Percentiles rank a stretch among this genome's conserved stretches.
phyloP scores from a whole-genome alignment of 179 eudicot species.

The Nepenthes alata region DNA sequence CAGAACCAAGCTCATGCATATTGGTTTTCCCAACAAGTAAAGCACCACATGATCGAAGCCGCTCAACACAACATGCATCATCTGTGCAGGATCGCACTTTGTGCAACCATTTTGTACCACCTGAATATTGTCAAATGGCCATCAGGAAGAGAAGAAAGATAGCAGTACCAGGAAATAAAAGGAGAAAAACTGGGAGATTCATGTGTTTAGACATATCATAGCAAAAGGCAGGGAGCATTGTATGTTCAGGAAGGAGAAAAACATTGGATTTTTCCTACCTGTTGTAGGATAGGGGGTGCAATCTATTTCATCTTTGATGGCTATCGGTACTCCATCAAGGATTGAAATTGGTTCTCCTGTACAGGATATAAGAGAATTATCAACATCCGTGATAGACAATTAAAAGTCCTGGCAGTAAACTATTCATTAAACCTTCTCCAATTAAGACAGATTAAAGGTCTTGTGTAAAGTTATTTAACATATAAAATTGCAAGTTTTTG shows the following conservation, averaged over 20 bases:
- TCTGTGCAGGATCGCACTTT: conserved; percentile 51
- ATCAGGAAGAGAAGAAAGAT: neutral
- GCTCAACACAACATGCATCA: conserved; percentile 72
- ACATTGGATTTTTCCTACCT: conserved; percentile 23
- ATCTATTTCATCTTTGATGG: conserved; percentile 90
- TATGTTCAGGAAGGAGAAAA: neutral
- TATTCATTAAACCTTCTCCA: neutral
- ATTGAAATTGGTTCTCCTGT: conserved; percentile 75
- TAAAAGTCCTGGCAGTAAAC: neutral
- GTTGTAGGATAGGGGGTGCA: conserved; percentile 95
- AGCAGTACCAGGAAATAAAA: too few species aligned
- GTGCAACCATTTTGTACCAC: conserved; percentile 96
- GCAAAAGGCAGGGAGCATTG: too few species aligned
- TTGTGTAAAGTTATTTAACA: too few species aligned
- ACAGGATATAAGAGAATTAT: neutral
- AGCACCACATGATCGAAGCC: conserved; percentile 79
- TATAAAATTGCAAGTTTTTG: too few species aligned
- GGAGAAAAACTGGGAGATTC: neutral
- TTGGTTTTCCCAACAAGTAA: conserved; percentile 89
- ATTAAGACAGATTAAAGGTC: too few species aligned
- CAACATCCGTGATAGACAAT: neutral
- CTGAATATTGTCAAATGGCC: conserved; percentile 17
- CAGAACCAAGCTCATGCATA: conserved; percentile 99
- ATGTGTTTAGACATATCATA: too few species aligned
- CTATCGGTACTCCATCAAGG: conserved; percentile 86